Evolutionary conservation across 2,329 filamentous ascomycete genomes (phyloP), one percentile per base, ranked within the genome.

Genomic region (Stachybotrys chartarum): DNA sequence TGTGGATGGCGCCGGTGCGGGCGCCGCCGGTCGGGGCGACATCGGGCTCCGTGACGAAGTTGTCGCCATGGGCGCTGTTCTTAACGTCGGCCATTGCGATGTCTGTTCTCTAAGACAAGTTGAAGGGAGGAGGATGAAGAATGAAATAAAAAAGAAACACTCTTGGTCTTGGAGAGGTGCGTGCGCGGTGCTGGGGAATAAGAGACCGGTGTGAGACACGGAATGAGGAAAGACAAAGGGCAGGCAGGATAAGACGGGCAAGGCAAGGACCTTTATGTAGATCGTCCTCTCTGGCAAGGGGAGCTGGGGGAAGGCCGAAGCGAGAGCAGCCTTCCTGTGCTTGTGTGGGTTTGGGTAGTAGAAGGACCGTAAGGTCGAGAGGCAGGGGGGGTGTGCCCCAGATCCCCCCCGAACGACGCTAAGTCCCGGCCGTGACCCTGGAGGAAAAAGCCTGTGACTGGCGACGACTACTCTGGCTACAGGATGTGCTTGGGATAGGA

Each of bases 1-100:
- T 67, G 51, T 71, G 68, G 58, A 79, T 72, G 60, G 61, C 61
- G 59, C 68, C 60, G 42, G 67, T 66, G 51, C 54, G 50, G 49
- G 62, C 61, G 57, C 61, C 65, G 50, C 24, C 24, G 24, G 24
- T 24, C 24, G 58, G 62, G 44, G 59, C 56, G 24, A 58, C 60
- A 52, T 58, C 30, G 35, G 64, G 60, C 14, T 64, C 59, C n/a
- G 61, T 61, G 52, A 56, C 51, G 48, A 59, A 56, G 49, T 58
- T 56, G 57, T 62, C 59, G 67, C 24, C 24, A 24, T 24, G 24
- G 24, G 24, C 35, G 35, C 35, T 42, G 35, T 42, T 10, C 5
- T 42, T 42, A 14, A 42, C 35, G 35, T 42, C 35, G 35, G 35
- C 35, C 35, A 42, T 42, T 42, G 35, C 35, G 35, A 14, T 42